A percentile compares a stretch with the other conserved stretches of the same genome.
Conservation (phyloP, 768 basidiomycete species). For the Pulveroboletus ravenelii region DNA sequence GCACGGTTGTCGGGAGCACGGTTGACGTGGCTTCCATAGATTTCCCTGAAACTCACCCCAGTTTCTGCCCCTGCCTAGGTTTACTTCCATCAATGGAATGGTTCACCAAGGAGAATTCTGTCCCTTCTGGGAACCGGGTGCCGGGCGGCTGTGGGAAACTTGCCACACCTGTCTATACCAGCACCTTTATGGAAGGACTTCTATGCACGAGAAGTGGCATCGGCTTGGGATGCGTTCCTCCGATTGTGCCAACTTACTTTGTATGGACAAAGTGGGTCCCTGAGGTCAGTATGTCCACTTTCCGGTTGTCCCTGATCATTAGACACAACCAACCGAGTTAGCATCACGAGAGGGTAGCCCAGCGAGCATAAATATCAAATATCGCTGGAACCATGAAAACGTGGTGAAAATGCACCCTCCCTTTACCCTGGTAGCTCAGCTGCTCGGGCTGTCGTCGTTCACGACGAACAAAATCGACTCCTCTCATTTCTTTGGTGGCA, state of each 20-base stretch:
- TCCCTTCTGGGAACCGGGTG: neutral
- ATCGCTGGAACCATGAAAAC: neutral
- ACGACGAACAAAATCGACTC: constrained; percentile 17
- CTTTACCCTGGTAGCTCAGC: constrained; percentile 19
- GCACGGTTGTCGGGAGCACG: no score
- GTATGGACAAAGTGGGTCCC: neutral
- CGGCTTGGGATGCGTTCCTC: neutral
- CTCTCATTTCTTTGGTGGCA: constrained; percentile 27
- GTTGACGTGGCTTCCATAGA: no score
- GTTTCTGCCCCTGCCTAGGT: no score
- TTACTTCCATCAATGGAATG: no score
- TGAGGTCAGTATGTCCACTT: neutral
- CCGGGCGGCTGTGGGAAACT: neutral
- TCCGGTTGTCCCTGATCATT: neutral
- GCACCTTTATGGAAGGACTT: neutral
- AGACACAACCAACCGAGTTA: neutral
- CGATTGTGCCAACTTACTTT: no score
- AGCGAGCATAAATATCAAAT: constrained; percentile 5
- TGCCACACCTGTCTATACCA: neutral
- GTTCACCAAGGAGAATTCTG: no score
- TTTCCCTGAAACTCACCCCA: no score
- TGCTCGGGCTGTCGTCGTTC: constrained; percentile 20
- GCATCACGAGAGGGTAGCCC: neutral
- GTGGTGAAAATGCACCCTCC: constrained; percentile 14
- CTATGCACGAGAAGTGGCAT: neutral